Evolutionary conservation across 2,329 filamentous ascomycete species (phyloP).

Genomic region (Simplicillium sp.): DNA sequence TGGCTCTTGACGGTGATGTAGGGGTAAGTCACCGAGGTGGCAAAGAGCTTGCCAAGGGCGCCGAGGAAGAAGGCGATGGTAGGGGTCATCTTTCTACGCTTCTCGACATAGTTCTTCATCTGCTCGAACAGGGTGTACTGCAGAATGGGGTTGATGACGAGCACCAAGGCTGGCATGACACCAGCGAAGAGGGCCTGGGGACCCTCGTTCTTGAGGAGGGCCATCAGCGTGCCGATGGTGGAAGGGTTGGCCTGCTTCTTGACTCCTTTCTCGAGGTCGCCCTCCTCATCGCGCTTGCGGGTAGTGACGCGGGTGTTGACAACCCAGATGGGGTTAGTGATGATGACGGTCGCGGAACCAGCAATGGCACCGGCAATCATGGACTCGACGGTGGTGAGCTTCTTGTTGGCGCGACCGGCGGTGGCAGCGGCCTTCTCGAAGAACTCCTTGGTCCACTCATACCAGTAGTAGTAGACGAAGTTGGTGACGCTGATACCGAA

Average conservation of each 20-base stretch:
- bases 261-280: slow-evolving; percentile 29
- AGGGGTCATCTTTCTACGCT: slow-evolving; percentile 63
- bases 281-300: slow-evolving; percentile 50
- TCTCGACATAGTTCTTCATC: slow-evolving; percentile 85
- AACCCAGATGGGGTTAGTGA: slow-evolving; percentile 99
- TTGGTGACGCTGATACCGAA: slow-evolving; percentile 98
- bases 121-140: slow-evolving; percentile 99
- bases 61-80: slow-evolving; percentile 84
- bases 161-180: slow-evolving; percentile 81
- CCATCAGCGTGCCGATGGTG: slow-evolving; percentile 72
- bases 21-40: slow-evolving; percentile 89
- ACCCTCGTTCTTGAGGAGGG: slow-evolving; percentile 76
- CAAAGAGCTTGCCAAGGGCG: slow-evolving; percentile 87
- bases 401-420: slow-evolving; percentile 63
- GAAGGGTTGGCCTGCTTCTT: slow-evolving; percentile 33
- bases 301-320: slow-evolving; percentile 98
- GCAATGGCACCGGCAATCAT: slow-evolving; percentile 95
- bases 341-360: slow-evolving; percentile 84
- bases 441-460: slow-evolving; percentile 87
- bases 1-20: slow-evolving; percentile 98
- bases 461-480: slow-evolving; percentile 99
- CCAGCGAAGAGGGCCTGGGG: slow-evolving; percentile 80
- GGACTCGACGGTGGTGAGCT: slow-evolving; percentile 82
- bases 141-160: slow-evolving; percentile 96
- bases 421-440: slow-evolving; percentile 72